These are phyloP conservation scores for Schizochytrium sp. DNA, from an alignment of 108 stramenopile species.

Conservation along the genomic window DNA sequence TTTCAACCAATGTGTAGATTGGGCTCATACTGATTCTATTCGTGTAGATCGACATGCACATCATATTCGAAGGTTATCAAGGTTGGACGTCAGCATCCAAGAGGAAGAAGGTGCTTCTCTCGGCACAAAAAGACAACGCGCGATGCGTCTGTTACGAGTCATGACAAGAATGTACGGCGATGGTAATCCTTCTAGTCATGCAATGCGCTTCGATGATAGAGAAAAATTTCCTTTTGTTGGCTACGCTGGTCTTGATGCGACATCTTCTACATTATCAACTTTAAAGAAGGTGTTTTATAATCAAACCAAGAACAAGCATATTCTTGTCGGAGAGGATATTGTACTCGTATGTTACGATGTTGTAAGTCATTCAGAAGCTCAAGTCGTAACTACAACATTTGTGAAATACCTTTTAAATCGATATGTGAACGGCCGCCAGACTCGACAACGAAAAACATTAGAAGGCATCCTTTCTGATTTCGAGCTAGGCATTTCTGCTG, in stretches of 20 bases:
- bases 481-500: neutral
- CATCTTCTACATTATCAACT: neutral
- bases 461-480: conserved; percentile 34
- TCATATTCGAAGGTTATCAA: conserved; percentile 12
- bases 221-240: neutral
- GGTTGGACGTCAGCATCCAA: neutral
- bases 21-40: neutral
- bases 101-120: neutral
- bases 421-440: neutral
- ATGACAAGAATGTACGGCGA: conserved; percentile 38
- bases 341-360: conserved; percentile 5
- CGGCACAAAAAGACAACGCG: neutral
- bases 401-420: conserved; percentile 3
- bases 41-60: neutral
- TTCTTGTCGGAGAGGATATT: conserved; percentile 35
- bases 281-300: conserved; percentile 25
- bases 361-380: neutral
- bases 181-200: neutral
- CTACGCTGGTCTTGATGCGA: neutral
- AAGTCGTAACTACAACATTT: conserved; percentile 43
- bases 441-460: neutral
- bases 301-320: conserved; percentile 42
- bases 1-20: neutral
- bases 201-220: neutral
- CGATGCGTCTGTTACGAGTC: conserved; percentile 28